Conservation (phyloP, 768 basidiomycete genomes). For the Xerocomellus intermedius region DNA sequence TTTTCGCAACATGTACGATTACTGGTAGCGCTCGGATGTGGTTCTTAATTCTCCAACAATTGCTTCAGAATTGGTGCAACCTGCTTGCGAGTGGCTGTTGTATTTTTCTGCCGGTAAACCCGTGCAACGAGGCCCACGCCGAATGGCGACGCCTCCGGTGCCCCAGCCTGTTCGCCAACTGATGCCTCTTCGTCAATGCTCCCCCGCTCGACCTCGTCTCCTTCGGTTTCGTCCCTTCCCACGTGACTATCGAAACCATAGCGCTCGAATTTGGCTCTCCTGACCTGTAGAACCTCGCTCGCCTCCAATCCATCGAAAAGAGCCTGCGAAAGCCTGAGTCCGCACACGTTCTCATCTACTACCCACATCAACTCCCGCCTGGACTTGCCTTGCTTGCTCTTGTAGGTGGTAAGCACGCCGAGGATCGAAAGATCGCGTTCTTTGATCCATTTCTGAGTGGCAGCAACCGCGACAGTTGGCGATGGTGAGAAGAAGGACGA, state of each 20-base stretch:
- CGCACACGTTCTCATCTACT: conserved; percentile 40
- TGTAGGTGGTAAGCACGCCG: conserved; percentile 80
- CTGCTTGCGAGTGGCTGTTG: conserved; percentile 59
- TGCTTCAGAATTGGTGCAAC: conserved; percentile 64
- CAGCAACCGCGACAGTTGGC: conserved; percentile 7
- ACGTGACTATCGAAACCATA: conserved; percentile 13
- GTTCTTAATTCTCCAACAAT: conserved; percentile 48
- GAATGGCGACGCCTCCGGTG: conserved; percentile 23
- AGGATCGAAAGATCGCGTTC: conserved; percentile 64
- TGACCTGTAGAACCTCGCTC: conserved; percentile 49
- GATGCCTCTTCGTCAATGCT: conserved; percentile 20
- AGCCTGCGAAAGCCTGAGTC: conserved; percentile 33
- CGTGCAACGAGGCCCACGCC: conserved; percentile 31
- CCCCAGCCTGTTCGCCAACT: conserved; percentile 12
- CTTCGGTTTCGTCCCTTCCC: conserved; percentile 4
- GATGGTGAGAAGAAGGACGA: conserved; percentile 39
- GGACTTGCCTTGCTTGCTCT: conserved; percentile 50
- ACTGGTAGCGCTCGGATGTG: background rate
- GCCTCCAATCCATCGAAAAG: conserved; percentile 63
- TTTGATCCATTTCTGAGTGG: conserved; percentile 57
- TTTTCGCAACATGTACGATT: background rate
- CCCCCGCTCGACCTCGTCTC: conserved; percentile 14
- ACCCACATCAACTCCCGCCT: conserved; percentile 69
- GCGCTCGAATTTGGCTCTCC: conserved; percentile 35
- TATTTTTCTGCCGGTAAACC: conserved; percentile 67